Percentiles rank a stretch among this genome's conserved stretches.
Conservation (phyloP, 257 asterid genomes). For the Solanum paucissectum region DNA sequence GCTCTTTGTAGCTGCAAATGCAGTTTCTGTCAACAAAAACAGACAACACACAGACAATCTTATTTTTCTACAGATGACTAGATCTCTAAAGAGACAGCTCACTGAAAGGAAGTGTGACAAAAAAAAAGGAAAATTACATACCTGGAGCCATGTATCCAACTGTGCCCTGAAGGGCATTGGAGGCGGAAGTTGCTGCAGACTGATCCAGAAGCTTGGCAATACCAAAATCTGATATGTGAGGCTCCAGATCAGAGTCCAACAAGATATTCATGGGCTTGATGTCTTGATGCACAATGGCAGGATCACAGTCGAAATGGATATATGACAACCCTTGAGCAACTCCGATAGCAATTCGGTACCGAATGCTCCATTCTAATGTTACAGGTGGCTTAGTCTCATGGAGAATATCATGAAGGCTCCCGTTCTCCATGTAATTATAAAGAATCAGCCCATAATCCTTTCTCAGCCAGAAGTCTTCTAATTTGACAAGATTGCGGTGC, state of each 20-base stretch:
- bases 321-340: conserved; percentile 68
- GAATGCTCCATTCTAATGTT: conserved; percentile 43
- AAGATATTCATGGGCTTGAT: conserved; percentile 72
- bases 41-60: background rate
- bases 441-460: conserved; percentile 60
- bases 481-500: conserved; percentile 64
- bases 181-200: conserved; percentile 29
- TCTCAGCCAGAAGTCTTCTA: conserved; percentile 73
- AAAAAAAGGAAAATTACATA: conserved; percentile 6
- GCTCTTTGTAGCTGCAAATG: conserved; percentile 43
- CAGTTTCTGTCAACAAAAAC: conserved; percentile 36
- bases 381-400: conserved; percentile 27
- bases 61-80: background rate
- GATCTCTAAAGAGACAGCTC: background rate
- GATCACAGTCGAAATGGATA: conserved; percentile 81
- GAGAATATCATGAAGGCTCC: conserved; percentile 72
- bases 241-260: conserved; percentile 64
- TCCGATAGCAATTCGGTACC: conserved; percentile 61
- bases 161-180: conserved; percentile 47
- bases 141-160: conserved; percentile 87
- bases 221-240: conserved; percentile 83
- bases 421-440: conserved; percentile 59
- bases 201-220: conserved; percentile 73
- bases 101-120: background rate
- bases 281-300: conserved; percentile 63